Evolutionary conservation across 75 land plant genomes (phyloP), one percentile per base, ranked within the genome.

Genomic region (Pinus tabuliformis): DNA sequence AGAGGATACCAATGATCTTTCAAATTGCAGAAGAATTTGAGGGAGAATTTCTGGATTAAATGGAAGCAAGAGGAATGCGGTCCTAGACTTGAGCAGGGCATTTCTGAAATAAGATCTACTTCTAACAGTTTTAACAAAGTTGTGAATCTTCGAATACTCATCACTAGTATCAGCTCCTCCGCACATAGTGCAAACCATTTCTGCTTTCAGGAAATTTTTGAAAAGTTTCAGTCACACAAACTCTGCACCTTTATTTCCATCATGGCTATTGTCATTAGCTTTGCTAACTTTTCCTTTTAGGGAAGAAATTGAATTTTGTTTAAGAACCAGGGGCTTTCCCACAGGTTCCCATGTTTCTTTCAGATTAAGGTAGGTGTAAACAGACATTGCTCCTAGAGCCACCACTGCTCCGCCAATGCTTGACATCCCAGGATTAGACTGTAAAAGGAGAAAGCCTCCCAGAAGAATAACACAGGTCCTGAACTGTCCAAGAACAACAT

Each of bases 401-500:
- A 83, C 79, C 17, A 73, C 61, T 18, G 91, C 93, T 20, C 93
- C 93, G 76, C 84, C 84, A 26, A 89, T 68, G 78, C 91, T 89
- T 45, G 77, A 74, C 2, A 81, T 26, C 13, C 93, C 91, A 6
- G 91, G 91, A 77, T 89, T 89, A 15, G 89, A 85, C 28, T 81
- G 70, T 75, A 91, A 89, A 17, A 89, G 16, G 15, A 91, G 59
- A 62, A 66, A 89, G 9, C 91, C 89, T 58, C 91, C 91, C 71
- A 91, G 91, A n/a, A 91, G 82, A n/a, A 91, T 84, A 0, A 91
- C 89, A 79, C 89, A 86, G 18, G 93, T 91, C 75, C 89, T 91
- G 82, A 91, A 91, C 66, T 91, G 93, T 9, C 93, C 93, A 58
- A 91, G 82, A 56, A 91, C 86, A 45, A 89, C 91, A 83, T 91